Conservation (phyloP, 2,329 filamentous ascomycete genomes). For the Seiridium unicorne region DNA sequence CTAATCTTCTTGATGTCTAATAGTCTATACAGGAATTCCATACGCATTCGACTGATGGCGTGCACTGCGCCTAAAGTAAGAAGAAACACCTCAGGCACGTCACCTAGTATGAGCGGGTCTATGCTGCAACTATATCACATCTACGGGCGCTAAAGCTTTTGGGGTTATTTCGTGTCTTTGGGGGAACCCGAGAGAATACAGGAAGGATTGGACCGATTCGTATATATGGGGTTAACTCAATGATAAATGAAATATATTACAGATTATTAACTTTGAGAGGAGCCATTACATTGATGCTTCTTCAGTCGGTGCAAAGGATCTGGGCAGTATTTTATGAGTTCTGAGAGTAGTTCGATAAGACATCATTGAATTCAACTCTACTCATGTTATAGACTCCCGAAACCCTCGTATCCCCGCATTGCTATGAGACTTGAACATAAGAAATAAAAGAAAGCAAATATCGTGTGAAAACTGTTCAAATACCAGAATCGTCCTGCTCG, state of each 20-base stretch:
- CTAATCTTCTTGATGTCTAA: conserved; percentile 13
- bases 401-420: background rate
- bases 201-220: background rate
- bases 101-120: too few species aligned
- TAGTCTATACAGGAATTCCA: conserved; percentile 32
- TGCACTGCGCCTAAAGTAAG: conserved; percentile 34
- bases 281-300: too few species aligned
- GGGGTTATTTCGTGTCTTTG: background rate
- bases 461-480: background rate
- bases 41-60: conserved; percentile 35
- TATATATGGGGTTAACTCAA: too few species aligned
- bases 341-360: background rate
- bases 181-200: background rate
- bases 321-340: too few species aligned
- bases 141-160: too few species aligned
- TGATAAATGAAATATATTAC: too few species aligned
- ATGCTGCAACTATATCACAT: too few species aligned
- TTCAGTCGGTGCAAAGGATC: too few species aligned
- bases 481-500: conserved; percentile 5
- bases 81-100: background rate
- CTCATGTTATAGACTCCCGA: background rate
- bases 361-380: background rate
- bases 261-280: too few species aligned
- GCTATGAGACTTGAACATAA: background rate
- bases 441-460: background rate